phyloP scores from a whole-genome alignment of 2,329 filamentous ascomycete genomes.

The Keithomyces neogunnii region DNA sequence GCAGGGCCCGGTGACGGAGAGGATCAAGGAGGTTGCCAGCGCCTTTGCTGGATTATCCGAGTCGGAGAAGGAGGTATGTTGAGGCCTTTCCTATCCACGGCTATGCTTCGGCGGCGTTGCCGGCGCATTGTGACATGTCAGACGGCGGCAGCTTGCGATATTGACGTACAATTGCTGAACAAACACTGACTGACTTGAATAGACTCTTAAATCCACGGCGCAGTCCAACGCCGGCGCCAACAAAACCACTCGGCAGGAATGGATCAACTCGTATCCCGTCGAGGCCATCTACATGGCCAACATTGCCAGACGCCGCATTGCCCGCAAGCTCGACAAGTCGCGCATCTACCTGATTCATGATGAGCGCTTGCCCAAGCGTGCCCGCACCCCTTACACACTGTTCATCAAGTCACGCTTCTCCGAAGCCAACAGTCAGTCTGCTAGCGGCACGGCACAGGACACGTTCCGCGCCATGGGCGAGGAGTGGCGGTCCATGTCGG shows the following conservation, averaged over 20 bases:
- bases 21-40: constrained; percentile 19
- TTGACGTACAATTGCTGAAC: no score
- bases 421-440: constrained; percentile 15
- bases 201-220: constrained; percentile 24
- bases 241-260: constrained; percentile 31
- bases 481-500: constrained; percentile 36
- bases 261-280: constrained; percentile 36
- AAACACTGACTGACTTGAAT: neutral
- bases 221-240: constrained; percentile 34
- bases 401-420: constrained; percentile 31
- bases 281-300: constrained; percentile 37
- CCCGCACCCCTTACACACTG: constrained; percentile 21
- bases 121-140: no score
- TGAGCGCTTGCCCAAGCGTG: constrained; percentile 36
- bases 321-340: constrained; percentile 23
- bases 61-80: constrained; percentile 35
- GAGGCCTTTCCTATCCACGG: neutral
- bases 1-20: constrained; percentile 8
- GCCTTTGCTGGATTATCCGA: constrained; percentile 31
- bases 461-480: constrained; percentile 15
- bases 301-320: constrained; percentile 34
- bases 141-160: no score
- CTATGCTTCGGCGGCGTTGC: no score
- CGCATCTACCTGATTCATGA: constrained; percentile 29
- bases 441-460: constrained; percentile 9